Evolutionary conservation across 108 stramenopile species (phyloP).

Genomic region (Pseudonitzschia multistriata): DNA sequence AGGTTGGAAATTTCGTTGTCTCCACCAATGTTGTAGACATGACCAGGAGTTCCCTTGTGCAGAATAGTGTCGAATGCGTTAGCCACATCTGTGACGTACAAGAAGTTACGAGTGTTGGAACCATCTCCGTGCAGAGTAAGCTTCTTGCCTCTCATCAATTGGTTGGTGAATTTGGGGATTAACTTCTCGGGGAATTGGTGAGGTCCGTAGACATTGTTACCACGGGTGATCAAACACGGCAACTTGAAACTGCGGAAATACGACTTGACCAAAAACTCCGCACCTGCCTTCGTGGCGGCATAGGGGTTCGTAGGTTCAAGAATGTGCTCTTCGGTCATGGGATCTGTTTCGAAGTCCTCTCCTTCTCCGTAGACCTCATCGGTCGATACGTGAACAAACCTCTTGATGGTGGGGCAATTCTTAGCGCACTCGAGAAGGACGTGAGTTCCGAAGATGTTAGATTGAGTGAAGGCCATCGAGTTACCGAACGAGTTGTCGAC

Average conservation of each 20-base stretch:
- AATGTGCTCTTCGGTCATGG: constrained; percentile 96
- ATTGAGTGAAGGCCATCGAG: constrained; percentile 97
- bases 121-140: constrained; percentile 98
- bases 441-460: constrained; percentile 98
- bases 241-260: constrained; percentile 93
- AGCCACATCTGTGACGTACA: constrained; percentile 97
- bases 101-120: constrained; percentile 94
- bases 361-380: constrained; percentile 99
- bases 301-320: constrained; percentile 98
- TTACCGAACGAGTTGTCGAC: constrained; percentile 99
- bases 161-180: constrained; percentile 99
- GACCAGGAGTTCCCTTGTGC: constrained; percentile 88
- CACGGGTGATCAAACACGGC: constrained; percentile 94
- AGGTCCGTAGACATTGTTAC: constrained; percentile 99
- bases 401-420: constrained; percentile 66
- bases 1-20: constrained; percentile 89
- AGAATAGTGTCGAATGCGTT: constrained; percentile 94
- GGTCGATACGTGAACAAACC: constrained; percentile 97
- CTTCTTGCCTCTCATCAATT: constrained; percentile 82
- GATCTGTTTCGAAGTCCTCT: constrained; percentile 87
- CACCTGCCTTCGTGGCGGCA: constrained; percentile 99
- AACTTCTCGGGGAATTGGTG: constrained; percentile 99
- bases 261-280: constrained; percentile 96
- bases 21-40: constrained; percentile 98
- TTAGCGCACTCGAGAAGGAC: constrained; percentile 97